These are phyloP conservation scores for Wickerhamiella brachini DNA, from an alignment of 805 yeast species.

Conservation along the genomic window DNA sequence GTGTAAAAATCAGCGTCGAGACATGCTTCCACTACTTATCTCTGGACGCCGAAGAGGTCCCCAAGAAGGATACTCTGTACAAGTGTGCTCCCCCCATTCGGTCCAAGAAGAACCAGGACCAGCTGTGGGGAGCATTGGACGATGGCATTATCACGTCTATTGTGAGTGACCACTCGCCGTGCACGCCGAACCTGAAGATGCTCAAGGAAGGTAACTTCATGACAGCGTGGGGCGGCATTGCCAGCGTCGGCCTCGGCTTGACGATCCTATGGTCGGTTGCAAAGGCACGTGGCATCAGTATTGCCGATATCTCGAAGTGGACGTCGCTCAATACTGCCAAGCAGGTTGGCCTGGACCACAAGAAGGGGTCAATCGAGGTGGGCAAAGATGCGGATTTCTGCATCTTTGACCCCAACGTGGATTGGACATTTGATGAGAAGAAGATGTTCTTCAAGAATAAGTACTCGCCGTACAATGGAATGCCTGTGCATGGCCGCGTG, in stretches of 20 bases:
- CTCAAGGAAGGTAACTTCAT: constrained; percentile 76
- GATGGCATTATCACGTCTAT: constrained; percentile 59
- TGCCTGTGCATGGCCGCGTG: constrained; percentile 54
- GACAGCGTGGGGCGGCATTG: constrained; percentile 92
- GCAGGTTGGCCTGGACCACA: constrained; percentile 64
- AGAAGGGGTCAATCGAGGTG: constrained; percentile 55
- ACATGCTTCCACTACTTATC: constrained; percentile 89
- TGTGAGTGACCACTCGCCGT: constrained; percentile 92
- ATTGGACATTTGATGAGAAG: constrained; percentile 28
- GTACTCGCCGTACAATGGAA: constrained; percentile 73
- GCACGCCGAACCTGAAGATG: constrained; percentile 82
- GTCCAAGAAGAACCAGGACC: constrained; percentile 50
- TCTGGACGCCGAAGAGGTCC: constrained; percentile 60
- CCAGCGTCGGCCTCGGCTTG: constrained; percentile 84
- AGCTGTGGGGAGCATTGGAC: constrained; percentile 66
- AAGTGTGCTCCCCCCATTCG: constrained; percentile 96
- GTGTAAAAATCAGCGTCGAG: constrained; percentile 52
- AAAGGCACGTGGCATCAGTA: constrained; percentile 32
- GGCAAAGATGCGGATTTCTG: constrained; percentile 86
- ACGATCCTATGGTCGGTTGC: constrained; percentile 63
- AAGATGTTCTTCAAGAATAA: constrained; percentile 61
- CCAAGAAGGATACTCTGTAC: constrained; percentile 64
- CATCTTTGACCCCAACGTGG: constrained; percentile 57
- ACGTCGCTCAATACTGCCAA: constrained; percentile 70
- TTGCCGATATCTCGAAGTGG: constrained; percentile 61